Evolutionary conservation across 176 grass and related monocot species (phyloP).

Genomic region (Rhynchospora pubera): DNA sequence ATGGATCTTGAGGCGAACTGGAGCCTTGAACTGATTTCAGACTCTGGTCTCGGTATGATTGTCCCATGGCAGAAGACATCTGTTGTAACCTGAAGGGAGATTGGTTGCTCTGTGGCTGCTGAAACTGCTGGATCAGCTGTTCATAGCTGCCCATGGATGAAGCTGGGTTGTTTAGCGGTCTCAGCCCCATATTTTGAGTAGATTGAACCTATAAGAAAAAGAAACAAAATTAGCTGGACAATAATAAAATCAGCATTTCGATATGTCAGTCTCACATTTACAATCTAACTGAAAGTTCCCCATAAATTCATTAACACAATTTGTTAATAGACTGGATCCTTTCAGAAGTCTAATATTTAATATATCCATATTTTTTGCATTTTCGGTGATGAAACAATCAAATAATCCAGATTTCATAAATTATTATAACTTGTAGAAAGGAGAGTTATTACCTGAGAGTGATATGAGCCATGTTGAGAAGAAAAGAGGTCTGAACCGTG

Average conservation of each 20-base stretch:
- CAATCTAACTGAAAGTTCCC: neutral
- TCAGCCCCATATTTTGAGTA: conserved; percentile 57
- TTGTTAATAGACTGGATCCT: neutral
- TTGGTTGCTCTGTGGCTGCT: conserved; percentile 59
- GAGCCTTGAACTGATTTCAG: conserved; percentile 52
- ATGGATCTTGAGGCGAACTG: conserved; percentile 55
- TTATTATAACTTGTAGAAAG: neutral
- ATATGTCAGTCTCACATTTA: neutral
- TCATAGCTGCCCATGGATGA: conserved; percentile 72
- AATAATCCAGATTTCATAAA: conserved; percentile 2
- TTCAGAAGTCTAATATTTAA: conserved; percentile 12
- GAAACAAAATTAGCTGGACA: conserved; percentile 12
- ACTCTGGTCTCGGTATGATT: conserved; percentile 78
- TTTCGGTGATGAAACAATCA: neutral
- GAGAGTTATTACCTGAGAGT: conserved; percentile 26
- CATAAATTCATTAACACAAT: neutral
- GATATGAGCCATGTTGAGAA: conserved; percentile 34
- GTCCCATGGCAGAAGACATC: conserved; percentile 46
- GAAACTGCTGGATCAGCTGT: conserved; percentile 88
- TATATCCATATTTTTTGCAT: conserved; percentile 13
- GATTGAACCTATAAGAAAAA: conserved; percentile 53
- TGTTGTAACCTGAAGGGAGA: conserved; percentile 75
- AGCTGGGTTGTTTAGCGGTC: conserved; percentile 54
- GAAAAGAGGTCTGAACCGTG: conserved; percentile 46
- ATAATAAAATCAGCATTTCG: neutral